Evolutionary conservation across 78 protist genomes (phyloP), one percentile per base, ranked within the genome.

Genomic region (Pelomyxa schiedti): DNA sequence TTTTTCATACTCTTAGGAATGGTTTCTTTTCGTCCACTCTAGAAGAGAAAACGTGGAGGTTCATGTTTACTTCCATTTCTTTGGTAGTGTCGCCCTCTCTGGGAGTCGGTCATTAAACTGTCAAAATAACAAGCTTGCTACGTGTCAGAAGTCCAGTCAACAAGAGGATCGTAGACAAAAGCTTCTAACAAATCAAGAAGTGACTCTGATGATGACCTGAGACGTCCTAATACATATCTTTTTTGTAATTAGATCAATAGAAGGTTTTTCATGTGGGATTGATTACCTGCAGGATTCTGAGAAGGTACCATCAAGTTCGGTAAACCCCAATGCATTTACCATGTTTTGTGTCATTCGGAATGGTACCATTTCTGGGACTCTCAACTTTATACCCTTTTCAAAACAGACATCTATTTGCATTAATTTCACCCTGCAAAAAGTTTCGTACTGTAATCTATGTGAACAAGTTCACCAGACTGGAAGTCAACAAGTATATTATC

Each of bases 81-180:
- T n/a, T n/a, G n/a, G n/a, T n/a, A n/a, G n/a, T n/a, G n/a, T n/a
- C n/a, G n/a, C n/a, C n/a, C n/a, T n/a, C n/a, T n/a, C n/a, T n/a
- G n/a, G n/a, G n/a, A n/a, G n/a, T n/a, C n/a, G n/a, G n/a, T n/a
- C n/a, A n/a, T n/a, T n/a, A n/a, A n/a, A n/a, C n/a, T n/a, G n/a
- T n/a, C n/a, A n/a, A n/a, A n/a, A n/a, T n/a, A n/a, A n/a, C n/a
- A n/a, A n/a, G n/a, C n/a, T n/a, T n/a, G n/a, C n/a, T n/a, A n/a
- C n/a, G 58, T 16, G 58, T 32, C 41, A 8, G 30, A 72, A 66
- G 4, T 75, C 96, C 96, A 89, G 72, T 96, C 99, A 8, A 82
- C 69, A 22, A 95, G 75, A 1, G 98, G 98, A 39, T 94, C 99
- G 82, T 95, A 81, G 8, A 94, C 79, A 53, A 94, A 92, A 28